Evolutionary conservation across 1,139 yeast species (phyloP), one percentile per base, ranked within the genome.

Genomic region (Trichomonascaceae sp.): DNA sequence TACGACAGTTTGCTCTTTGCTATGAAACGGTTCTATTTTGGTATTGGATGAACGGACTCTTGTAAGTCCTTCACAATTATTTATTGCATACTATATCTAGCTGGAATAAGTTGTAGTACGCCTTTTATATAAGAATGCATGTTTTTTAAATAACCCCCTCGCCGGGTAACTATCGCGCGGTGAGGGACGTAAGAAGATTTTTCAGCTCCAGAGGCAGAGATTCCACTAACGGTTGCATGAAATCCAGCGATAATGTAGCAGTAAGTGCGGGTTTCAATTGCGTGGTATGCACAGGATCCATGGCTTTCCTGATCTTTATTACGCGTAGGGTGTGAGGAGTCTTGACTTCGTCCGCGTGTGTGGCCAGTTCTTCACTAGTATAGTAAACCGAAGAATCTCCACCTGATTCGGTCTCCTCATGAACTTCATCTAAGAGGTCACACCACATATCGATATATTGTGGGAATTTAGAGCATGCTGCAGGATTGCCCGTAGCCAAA

Each of bases 1-100:
- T 87, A 61, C 75, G 88, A 43, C 96, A 87, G 68, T 87, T 82
- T 65, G 78, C 82, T 45, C 75, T 87, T 55, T 83, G 91, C 62
- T 87, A 87, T 68, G 91, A 87, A 59, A 70, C 79, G 1, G 67
- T 78, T 6, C 60, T 70, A 36, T 58, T 63, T 7, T 66, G 69
- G 69, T 38, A 48, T 22, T 48, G 36, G 50, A 18, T n/a, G 45
- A 44, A 39, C 36, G 45, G 45, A 17, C 15, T 36, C 24, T 39
- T 48, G 39, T 39, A 15, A 24, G 24, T 43, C 17, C 24, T 19
- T 17, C 12, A 12, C 20, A 19, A n/a, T 44, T 20, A 44, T 44
- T 44, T 44, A 44, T 44, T 36, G 41, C 41, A 36, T 36, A 36
- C 41, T 36, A 36, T n/a, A 36, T 13, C 41, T 36, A 15, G 41